These are phyloP conservation scores for Mycotypha africana DNA, from an alignment of 371 early-diverging fungal species.

Conservation along the genomic window DNA sequence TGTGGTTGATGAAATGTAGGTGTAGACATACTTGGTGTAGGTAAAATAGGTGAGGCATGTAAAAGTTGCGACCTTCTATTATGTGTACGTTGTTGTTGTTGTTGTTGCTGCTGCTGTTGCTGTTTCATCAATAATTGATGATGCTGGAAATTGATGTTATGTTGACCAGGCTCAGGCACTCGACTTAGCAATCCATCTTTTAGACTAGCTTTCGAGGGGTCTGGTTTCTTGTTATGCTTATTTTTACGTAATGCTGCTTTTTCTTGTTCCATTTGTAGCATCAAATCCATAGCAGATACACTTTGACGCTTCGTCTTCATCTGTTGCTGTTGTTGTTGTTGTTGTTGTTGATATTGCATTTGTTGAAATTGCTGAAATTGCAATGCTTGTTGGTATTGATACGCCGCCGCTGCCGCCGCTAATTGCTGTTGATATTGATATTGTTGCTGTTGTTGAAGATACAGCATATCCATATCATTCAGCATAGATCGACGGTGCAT, in stretches of 20 bases:
- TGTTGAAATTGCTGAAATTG: conserved; percentile 32
- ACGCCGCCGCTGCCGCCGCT: conserved; percentile 10
- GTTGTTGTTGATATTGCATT: conserved; percentile 28
- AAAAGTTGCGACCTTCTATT: conserved; percentile 6
- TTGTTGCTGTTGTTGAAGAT: conserved; percentile 19
- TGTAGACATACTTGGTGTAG: conserved; percentile 15
- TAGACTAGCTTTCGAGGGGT: conserved; percentile 29
- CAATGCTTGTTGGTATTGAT: conserved; percentile 25
- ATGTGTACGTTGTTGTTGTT: conserved; percentile 6
- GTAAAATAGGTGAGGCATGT: conserved; percentile 12
- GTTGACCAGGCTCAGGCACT: conserved; percentile 23
- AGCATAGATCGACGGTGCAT: conserved; percentile 19
- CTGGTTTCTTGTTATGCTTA: conserved; percentile 23
- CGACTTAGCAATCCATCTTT: conserved; percentile 29
- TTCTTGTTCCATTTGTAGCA: conserved; percentile 38
- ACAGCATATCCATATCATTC: conserved; percentile 32
- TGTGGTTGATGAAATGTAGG: conserved; percentile 9
- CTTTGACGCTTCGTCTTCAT: conserved; percentile 25
- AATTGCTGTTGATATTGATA: conserved; percentile 22
- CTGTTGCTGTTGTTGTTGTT: conserved; percentile 13
- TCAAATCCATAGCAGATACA: conserved; percentile 42
- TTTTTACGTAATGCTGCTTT: conserved; percentile 22
- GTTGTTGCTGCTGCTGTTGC: conserved; percentile 11
- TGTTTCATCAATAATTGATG: conserved; percentile 5
- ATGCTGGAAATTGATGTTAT: conserved; percentile 39